A percentile compares a stretch with the other conserved stretches of the same genome.
Evolutionary conservation across 768 basidiomycete species (phyloP).

Genomic region (Coprinopsis marcescibilis): DNA sequence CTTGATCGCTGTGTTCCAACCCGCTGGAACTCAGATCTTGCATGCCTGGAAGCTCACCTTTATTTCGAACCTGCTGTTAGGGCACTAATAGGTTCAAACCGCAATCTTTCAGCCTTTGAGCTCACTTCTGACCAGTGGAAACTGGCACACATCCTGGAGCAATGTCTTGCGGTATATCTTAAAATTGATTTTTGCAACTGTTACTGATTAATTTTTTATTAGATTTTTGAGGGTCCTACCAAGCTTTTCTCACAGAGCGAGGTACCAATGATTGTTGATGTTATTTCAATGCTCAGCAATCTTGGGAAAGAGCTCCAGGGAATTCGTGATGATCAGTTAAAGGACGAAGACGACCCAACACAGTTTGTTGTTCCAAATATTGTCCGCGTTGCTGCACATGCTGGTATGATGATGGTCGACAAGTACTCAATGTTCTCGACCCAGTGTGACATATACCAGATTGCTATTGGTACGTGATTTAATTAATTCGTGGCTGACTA

Average conservation of each 20-base stretch:
- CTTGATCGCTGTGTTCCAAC: constrained; percentile 19
- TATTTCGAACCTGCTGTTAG: not conserved
- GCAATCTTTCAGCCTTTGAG: not conserved
- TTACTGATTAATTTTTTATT: not conserved
- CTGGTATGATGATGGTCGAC: constrained; percentile 14
- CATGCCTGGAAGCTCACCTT: constrained; percentile 17
- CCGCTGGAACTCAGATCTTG: constrained; percentile 21
- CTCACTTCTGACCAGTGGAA: not conserved
- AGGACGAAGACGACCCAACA: constrained; percentile 8
- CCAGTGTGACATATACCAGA: constrained; percentile 14
- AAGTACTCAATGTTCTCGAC: constrained; percentile 11
- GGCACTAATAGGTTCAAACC: not conserved
- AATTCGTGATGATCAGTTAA: constrained; percentile 9
- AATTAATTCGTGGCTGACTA: not conserved
- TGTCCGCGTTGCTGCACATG: constrained; percentile 12
- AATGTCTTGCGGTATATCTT: not conserved
- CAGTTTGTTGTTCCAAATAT: constrained; percentile 1
- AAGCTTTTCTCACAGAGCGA: constrained; percentile 18
- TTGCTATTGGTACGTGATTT: constrained; percentile 14
- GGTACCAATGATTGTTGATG: constrained; percentile 16
- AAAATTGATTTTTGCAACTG: not conserved
- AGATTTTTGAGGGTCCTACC: constrained; percentile 21
- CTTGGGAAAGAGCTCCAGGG: too few relatives aligned
- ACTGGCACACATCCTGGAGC: not conserved
- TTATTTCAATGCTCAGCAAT: constrained; percentile 16